Conservation (phyloP, 768 basidiomycete genomes). For the Pholiota microspora region DNA sequence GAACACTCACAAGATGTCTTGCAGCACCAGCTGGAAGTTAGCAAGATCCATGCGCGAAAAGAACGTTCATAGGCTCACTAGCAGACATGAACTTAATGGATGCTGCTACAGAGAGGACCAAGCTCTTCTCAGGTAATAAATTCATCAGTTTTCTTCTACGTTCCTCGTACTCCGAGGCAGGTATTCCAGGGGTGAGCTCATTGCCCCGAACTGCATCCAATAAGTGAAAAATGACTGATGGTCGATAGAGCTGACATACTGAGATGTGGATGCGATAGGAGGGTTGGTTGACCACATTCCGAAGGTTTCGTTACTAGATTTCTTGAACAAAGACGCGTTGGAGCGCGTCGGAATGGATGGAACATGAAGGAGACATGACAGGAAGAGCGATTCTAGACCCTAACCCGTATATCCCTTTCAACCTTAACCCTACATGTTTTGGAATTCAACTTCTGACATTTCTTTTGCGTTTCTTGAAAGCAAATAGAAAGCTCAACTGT, state of each 20-base stretch:
- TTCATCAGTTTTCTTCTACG: constrained; percentile 73
- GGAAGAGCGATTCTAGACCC: constrained; percentile 16
- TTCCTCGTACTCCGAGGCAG: constrained; percentile 70
- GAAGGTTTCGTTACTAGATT: constrained; percentile 59
- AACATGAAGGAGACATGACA: constrained; percentile 23
- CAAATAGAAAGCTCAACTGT: too few species aligned
- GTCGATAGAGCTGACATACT: constrained; percentile 34
- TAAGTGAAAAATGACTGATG: background rate
- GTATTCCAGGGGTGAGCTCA: constrained; percentile 84
- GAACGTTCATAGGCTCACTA: constrained; percentile 52
- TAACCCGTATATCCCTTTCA: constrained; percentile 16
- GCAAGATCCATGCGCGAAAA: background rate
- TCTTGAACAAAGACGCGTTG: constrained; percentile 18
- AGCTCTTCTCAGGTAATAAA: constrained; percentile 63
- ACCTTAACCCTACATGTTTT: constrained; percentile 2
- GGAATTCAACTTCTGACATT: too few species aligned
- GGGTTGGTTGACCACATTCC: constrained; percentile 75
- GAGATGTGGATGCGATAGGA: constrained; percentile 80
- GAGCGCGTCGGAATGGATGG: constrained; percentile 18
- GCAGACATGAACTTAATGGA: constrained; percentile 84
- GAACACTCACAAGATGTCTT: constrained; percentile 73
- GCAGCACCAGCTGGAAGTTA: background rate
- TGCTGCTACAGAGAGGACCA: constrained; percentile 77
- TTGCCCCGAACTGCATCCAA: constrained; percentile 45
- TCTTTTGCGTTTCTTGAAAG: too few species aligned